Conservation (phyloP, 768 basidiomycete species). For the Boletales sp. region DNA sequence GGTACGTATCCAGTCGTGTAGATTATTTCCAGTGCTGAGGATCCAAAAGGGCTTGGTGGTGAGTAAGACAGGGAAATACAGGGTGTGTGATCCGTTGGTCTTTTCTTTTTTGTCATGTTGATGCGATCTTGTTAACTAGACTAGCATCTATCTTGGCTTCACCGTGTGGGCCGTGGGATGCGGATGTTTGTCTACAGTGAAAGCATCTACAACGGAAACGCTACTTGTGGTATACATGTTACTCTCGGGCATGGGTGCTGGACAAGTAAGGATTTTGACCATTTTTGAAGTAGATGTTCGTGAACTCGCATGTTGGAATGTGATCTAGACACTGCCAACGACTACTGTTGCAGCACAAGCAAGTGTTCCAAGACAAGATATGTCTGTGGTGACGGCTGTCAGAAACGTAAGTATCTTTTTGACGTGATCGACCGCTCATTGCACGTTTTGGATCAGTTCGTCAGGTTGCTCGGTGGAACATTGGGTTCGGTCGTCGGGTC, state of each 20-base stretch:
- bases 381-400: constrained; percentile 73
- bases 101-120: background rate
- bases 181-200: constrained; percentile 66
- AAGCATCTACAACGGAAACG: constrained; percentile 41
- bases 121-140: background rate
- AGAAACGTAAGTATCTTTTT: constrained; percentile 45
- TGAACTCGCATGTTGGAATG: background rate
- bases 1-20: constrained; percentile 32
- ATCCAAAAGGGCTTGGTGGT: constrained; percentile 52
- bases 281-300: background rate
- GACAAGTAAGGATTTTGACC: constrained; percentile 40
- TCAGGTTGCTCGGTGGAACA: constrained; percentile 68
- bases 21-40: background rate
- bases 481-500: constrained; percentile 60
- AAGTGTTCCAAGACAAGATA: constrained; percentile 63
- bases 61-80: constrained; percentile 62
- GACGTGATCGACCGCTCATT: background rate
- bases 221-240: constrained; percentile 60
- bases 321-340: constrained; percentile 49
- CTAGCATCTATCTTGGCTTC: constrained; percentile 55
- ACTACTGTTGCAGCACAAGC: constrained; percentile 74
- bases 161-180: constrained; percentile 65
- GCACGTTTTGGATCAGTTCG: constrained; percentile 42
- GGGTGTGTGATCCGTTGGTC: constrained; percentile 29
- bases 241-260: constrained; percentile 57